phyloP scores from a whole-genome alignment of 1,139 yeast genomes.

The Suhomyces yuchorum region DNA sequence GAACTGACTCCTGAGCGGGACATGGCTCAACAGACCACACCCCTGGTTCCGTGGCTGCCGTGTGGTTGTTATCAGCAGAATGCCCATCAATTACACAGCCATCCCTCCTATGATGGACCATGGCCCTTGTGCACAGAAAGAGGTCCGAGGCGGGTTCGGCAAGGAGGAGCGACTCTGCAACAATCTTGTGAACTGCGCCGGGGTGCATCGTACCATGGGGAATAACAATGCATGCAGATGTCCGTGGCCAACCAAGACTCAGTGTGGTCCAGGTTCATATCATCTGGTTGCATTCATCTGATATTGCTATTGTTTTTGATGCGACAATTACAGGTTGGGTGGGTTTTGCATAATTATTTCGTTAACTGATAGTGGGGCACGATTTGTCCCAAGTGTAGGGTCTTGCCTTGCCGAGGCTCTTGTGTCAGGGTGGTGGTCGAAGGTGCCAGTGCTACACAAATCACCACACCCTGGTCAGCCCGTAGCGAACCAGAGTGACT shows the following conservation, averaged over 20 bases:
- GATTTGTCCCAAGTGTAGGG: not conserved
- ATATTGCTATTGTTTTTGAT: not conserved
- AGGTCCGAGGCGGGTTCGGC: not conserved
- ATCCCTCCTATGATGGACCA: not conserved
- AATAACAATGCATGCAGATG: not conserved
- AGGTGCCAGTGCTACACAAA: not conserved
- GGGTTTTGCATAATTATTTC: not conserved
- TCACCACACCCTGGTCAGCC: not conserved
- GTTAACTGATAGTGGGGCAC: not conserved
- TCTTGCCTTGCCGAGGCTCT: not conserved
- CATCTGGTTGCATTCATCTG: not conserved
- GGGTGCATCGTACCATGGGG: not conserved
- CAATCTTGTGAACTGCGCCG: not conserved
- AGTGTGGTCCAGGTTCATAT: not conserved
- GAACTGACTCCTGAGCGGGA: not conserved
- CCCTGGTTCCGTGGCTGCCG: not conserved
- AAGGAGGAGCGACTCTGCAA: not conserved
- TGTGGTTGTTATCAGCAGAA: not conserved
- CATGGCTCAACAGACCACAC: not conserved
- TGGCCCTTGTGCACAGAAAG: not conserved
- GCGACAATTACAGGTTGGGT: not conserved
- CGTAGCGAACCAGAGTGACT: not conserved
- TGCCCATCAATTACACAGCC: not conserved
- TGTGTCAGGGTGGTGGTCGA: no score
- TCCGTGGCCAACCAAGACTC: not conserved